Conservation (phyloP, 2,329 filamentous ascomycete genomes). For the Trichoderma harzianum region DNA sequence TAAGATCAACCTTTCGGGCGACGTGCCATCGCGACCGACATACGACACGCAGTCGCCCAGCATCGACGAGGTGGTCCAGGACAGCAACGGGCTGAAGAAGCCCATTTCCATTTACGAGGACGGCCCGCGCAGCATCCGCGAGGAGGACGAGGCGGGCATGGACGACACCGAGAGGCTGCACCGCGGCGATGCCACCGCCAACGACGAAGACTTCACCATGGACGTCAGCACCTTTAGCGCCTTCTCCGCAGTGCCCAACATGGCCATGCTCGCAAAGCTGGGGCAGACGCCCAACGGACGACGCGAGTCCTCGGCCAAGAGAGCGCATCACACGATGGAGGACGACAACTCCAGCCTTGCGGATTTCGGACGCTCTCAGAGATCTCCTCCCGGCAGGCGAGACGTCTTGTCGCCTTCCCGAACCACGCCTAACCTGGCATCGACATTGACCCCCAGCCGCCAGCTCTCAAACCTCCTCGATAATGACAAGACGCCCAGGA, state of each 20-base stretch:
- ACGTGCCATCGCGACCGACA: constrained; percentile 21
- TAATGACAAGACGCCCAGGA: constrained; percentile 86
- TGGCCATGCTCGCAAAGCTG: constrained; percentile 77
- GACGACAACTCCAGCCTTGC: constrained; percentile 68
- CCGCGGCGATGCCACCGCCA: constrained; percentile 34
- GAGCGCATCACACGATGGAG: constrained; percentile 32
- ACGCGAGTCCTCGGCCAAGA: constrained; percentile 35
- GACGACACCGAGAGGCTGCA: constrained; percentile 25
- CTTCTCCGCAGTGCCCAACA: constrained; percentile 85
- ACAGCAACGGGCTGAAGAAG: constrained; percentile 54
- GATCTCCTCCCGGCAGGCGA: constrained; percentile 50
- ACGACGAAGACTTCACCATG: constrained; percentile 63
- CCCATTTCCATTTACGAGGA: constrained; percentile 64
- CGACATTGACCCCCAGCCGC: constrained; percentile 45
- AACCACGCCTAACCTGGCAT: constrained; percentile 27
- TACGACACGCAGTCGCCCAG: constrained; percentile 41
- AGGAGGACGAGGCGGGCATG: constrained; percentile 29
- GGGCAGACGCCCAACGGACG: constrained; percentile 56
- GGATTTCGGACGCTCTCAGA: constrained; percentile 59
- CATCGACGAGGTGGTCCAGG: constrained; percentile 51
- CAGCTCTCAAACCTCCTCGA: constrained; percentile 66
- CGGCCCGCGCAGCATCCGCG: constrained; percentile 34
- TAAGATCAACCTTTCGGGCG: constrained; percentile 44
- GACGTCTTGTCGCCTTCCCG: constrained; percentile 32
- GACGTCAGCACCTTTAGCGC: constrained; percentile 75